Evolutionary conservation across 1,139 yeast species (phyloP).

Genomic region (Saccharomycopsis hybrid): DNA sequence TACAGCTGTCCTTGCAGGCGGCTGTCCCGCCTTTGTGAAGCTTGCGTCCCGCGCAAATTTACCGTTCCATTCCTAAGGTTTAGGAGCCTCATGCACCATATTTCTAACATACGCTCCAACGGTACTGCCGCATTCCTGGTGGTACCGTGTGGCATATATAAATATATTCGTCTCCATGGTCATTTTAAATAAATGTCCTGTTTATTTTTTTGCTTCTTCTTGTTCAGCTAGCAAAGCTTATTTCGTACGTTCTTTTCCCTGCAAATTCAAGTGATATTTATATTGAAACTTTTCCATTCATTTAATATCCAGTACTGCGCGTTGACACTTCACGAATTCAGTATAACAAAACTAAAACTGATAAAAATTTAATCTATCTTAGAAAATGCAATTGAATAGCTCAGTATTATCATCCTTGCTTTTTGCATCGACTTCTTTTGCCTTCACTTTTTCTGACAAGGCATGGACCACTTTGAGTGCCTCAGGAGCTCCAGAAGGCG

Average conservation of each 20-base stretch:
- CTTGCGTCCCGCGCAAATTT: not conserved
- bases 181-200: no score
- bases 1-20: no score
- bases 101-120: not conserved
- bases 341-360: not conserved
- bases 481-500: conserved; percentile 44
- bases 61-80: not conserved
- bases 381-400: conserved; percentile 2
- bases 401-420: conserved; percentile 20
- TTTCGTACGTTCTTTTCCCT: no score
- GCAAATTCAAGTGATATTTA: no score
- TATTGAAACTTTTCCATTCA: no score
- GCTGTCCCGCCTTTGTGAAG: no score
- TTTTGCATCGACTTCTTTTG: conserved; percentile 44
- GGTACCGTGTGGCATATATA: not conserved
- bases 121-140: not conserved
- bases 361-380: not conserved
- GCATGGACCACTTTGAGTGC: conserved; percentile 75
- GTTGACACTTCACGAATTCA: no score
- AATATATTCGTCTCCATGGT: not conserved
- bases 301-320: no score
- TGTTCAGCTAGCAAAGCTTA: no score
- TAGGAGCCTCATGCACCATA: not conserved
- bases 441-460: conserved; percentile 63
- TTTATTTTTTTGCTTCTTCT: no score